phyloP scores from a whole-genome alignment of 176 grass and related monocot genomes.

The Otatea glauca region DNA sequence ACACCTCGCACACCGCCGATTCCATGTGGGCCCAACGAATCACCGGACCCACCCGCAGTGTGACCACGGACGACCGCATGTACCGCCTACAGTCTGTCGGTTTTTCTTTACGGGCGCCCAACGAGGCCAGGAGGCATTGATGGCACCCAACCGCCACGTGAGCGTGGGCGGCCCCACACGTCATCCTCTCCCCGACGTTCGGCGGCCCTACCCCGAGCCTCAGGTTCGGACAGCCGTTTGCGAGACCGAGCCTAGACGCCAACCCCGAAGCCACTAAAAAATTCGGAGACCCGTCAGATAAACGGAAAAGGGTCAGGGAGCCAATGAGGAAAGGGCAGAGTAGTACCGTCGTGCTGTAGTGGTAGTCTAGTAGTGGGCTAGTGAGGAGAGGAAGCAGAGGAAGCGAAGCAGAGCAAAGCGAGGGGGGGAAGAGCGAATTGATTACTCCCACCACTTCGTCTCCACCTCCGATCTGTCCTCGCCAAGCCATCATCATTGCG shows the following conservation, averaged over 20 bases:
- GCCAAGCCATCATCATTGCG: constrained; percentile 61
- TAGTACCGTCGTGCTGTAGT: not conserved
- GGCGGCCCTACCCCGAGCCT: constrained; percentile 39
- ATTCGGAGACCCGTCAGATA: not conserved
- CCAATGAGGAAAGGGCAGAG: not conserved
- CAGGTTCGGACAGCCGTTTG: constrained; percentile 86
- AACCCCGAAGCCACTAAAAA: constrained; percentile 31
- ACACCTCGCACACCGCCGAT: rapidly evolving
- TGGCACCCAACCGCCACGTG: constrained; percentile 40
- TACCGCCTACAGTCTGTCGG: not conserved
- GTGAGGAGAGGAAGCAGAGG: not conserved
- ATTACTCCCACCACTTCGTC: constrained; percentile 51
- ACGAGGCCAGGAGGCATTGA: constrained; percentile 29
- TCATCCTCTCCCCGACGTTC: rapidly evolving
- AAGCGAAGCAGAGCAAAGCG: not conserved
- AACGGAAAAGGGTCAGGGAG: not conserved
- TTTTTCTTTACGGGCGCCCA: not conserved
- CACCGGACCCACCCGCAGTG: not conserved
- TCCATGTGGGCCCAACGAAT: not conserved
- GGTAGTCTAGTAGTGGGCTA: not conserved
- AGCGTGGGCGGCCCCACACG: not conserved
- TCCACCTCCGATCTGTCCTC: constrained; percentile 58
- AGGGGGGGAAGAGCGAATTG: constrained; percentile 26
- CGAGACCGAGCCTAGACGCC: constrained; percentile 25
- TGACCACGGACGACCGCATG: not conserved